Conservation (phyloP, 2,329 filamentous ascomycete species). For the Epichloe gansuensis region DNA sequence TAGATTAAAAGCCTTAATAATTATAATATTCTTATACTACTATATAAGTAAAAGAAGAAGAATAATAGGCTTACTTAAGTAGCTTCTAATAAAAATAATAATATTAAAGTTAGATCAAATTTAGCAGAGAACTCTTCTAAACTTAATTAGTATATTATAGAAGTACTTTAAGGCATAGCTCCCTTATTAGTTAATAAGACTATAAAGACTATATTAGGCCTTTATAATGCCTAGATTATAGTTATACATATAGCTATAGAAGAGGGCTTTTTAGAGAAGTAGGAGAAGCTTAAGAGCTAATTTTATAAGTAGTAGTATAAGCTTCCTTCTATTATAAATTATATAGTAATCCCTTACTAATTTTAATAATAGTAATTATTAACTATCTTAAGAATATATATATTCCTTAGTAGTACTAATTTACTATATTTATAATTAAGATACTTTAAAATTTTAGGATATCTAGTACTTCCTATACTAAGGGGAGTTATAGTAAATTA, state of each 20-base stretch:
- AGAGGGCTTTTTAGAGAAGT: neutral
- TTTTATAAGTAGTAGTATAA: neutral
- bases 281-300: neutral
- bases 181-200: neutral
- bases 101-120: neutral
- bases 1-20: neutral
- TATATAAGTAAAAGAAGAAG: no score
- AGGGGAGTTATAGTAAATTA: neutral
- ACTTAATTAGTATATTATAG: neutral
- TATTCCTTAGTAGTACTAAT: neutral
- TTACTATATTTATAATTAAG: neutral
- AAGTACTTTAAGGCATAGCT: neutral
- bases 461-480: neutral
- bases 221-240: neutral
- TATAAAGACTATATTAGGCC: neutral
- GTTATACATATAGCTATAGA: neutral
- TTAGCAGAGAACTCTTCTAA: neutral
- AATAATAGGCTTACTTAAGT: neutral
- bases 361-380: neutral
- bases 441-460: neutral
- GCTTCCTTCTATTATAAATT: neutral
- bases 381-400: neutral
- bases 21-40: no score
- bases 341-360: neutral
- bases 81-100: neutral